A percentile compares a stretch with the other conserved stretches of the same genome.
phyloP scores from a whole-genome alignment of 1,284 basidiomycete genomes.

The Sporisorium exsertum region DNA sequence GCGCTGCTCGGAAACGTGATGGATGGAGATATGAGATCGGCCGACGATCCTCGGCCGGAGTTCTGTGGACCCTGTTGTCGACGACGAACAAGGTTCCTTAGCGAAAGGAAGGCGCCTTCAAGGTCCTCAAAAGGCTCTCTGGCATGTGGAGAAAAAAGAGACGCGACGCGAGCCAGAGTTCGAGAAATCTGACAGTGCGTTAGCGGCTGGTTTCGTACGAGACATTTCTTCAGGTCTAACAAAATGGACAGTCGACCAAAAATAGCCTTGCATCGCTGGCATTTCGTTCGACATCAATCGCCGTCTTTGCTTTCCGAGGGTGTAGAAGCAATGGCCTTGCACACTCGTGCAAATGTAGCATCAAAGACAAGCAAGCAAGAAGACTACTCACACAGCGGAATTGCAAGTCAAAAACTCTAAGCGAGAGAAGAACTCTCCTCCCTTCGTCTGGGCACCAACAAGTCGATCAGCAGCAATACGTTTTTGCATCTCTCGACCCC shows the following conservation, averaged over 20 bases:
- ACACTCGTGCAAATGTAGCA: too few species aligned
- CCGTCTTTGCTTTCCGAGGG: too few species aligned
- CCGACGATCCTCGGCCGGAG: conserved; percentile 20
- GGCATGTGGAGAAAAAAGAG: background rate
- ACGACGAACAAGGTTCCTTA: conserved; percentile 1
- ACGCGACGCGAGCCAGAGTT: conserved; percentile 8
- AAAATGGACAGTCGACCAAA: background rate
- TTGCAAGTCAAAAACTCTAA: too few species aligned
- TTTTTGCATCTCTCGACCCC: too few species aligned
- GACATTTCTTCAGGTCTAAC: too few species aligned
- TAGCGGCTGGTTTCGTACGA: background rate
- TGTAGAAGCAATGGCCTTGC: too few species aligned
- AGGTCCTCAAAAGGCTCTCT: conserved; percentile 1
- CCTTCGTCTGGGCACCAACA: too few species aligned
- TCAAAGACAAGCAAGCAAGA: too few species aligned
- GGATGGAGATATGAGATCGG: conserved; percentile 9
- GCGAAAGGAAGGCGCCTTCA: background rate
- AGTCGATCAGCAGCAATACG: too few species aligned
- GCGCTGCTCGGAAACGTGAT: background rate
- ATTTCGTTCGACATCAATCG: too few species aligned
- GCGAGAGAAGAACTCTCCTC: too few species aligned
- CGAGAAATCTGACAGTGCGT: background rate
- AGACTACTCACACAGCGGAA: too few species aligned
- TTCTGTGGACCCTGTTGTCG: conserved; percentile 1
- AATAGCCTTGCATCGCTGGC: background rate